Conservation (phyloP, 331 rosid species). For the Quercus phellos region DNA sequence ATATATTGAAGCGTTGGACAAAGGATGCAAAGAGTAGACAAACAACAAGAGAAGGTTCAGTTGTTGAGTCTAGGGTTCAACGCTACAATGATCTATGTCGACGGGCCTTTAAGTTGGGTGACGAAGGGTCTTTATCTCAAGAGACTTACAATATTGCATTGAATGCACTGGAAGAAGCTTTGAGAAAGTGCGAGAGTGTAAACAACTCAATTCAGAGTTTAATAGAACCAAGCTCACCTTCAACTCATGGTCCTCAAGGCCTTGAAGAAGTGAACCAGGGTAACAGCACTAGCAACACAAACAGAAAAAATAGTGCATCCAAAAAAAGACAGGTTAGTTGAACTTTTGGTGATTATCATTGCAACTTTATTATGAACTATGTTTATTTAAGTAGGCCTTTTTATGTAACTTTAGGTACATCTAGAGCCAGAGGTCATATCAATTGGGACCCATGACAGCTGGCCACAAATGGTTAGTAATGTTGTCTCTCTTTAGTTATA, state of each 20-base stretch:
- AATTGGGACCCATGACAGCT: slow-evolving; percentile 33
- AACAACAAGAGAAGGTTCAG: slow-evolving; percentile 11
- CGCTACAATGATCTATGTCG: slow-evolving; percentile 44
- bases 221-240: slow-evolving; percentile 25
- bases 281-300: slow-evolving; percentile 17
- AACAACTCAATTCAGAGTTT: slow-evolving; percentile 29
- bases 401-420: slow-evolving; percentile 28
- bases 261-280: slow-evolving; percentile 27
- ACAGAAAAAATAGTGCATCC: slow-evolving; percentile 20
- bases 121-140: slow-evolving; percentile 54
- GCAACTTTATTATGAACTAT: neutral
- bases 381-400: neutral
- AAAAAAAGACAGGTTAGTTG: slow-evolving; percentile 40
- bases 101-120: slow-evolving; percentile 43
- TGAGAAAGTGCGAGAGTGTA: slow-evolving; percentile 47
- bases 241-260: slow-evolving; percentile 25
- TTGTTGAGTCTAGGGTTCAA: slow-evolving; percentile 29
- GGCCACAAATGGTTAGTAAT: slow-evolving; percentile 51
- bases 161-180: slow-evolving; percentile 52
- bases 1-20: slow-evolving; percentile 60
- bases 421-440: slow-evolving; percentile 31
- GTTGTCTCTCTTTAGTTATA: neutral
- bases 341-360: slow-evolving; percentile 1
- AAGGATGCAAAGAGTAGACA: slow-evolving; percentile 51
- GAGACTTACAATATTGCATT: slow-evolving; percentile 44